A percentile compares a stretch with the other conserved stretches of the same genome.
Conservation (phyloP, 441 rosid genomes). For the Euphorbia schlechtendalii region DNA sequence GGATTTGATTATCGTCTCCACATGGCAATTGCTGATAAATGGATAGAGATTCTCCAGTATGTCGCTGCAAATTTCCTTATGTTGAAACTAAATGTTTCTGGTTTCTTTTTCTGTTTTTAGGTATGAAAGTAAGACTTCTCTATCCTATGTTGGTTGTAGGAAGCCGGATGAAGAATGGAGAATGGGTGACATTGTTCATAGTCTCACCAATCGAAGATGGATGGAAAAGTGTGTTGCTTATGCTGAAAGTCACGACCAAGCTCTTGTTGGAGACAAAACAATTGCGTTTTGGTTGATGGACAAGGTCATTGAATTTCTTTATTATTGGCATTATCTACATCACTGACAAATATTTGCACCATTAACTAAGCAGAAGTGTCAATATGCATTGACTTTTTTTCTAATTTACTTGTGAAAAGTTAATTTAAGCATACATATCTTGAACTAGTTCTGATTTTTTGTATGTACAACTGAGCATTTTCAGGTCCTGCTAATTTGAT, state of each 20-base stretch:
- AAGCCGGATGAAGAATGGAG: conserved; percentile 85
- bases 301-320: conserved; percentile 44
- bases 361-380: conserved; percentile 7
- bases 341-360: neutral
- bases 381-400: neutral
- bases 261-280: conserved; percentile 97
- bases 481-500: neutral
- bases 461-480: neutral
- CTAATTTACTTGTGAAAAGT: neutral
- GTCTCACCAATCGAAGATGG: conserved; percentile 96
- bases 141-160: conserved; percentile 32
- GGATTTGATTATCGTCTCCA: conserved; percentile 99
- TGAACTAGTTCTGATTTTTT: neutral
- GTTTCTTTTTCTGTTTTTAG: conserved; percentile 1
- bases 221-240: conserved; percentile 74
- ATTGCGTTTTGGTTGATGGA: conserved; percentile 99
- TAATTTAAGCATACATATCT: neutral
- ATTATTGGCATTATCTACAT: conserved; percentile 4
- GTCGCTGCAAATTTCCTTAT: conserved; percentile 13
- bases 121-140: neutral
- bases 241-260: conserved; percentile 99
- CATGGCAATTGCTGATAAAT: conserved; percentile 96
- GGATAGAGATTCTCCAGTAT: conserved; percentile 95
- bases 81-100: conserved; percentile 7
- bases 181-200: conserved; percentile 65